Evolutionary conservation across 139 green algal genomes (phyloP).

Genomic region (Ettlia oleoabundans): DNA sequence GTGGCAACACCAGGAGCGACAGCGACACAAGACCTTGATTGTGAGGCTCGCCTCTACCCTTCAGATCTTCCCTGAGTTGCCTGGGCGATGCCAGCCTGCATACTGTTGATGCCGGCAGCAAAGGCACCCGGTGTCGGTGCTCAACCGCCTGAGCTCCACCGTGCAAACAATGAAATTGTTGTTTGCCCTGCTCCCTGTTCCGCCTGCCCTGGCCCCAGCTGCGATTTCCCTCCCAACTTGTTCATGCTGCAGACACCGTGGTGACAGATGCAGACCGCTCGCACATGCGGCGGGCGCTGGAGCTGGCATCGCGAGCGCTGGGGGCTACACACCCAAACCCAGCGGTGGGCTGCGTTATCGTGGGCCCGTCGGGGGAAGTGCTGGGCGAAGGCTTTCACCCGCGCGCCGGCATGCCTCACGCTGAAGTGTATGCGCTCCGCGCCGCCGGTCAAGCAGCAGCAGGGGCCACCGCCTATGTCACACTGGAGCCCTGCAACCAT

Average conservation of each 20-base stretch:
- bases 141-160: too few species aligned
- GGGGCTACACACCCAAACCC: constrained; percentile 95
- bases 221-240: neutral
- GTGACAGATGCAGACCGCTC: constrained; percentile 51
- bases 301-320: constrained; percentile 75
- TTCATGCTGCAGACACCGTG: neutral
- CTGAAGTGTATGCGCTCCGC: constrained; percentile 96
- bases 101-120: too few species aligned
- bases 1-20: too few species aligned
- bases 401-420: constrained; percentile 94
- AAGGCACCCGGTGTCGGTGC: too few species aligned
- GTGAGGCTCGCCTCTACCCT: too few species aligned
- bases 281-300: constrained; percentile 86
- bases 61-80: too few species aligned
- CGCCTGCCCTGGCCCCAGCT: neutral
- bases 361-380: constrained; percentile 70
- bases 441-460: constrained; percentile 73
- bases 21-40: too few species aligned
- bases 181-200: too few species aligned
- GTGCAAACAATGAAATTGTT: too few species aligned
- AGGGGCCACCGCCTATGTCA: constrained; percentile 98
- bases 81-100: too few species aligned
- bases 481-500: constrained; percentile 98
- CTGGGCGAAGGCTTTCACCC: constrained; percentile 97
- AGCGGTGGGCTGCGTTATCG: constrained; percentile 95